Evolutionary conservation across 768 basidiomycete species (phyloP).

Genomic region (Punctularia strigosozonata): DNA sequence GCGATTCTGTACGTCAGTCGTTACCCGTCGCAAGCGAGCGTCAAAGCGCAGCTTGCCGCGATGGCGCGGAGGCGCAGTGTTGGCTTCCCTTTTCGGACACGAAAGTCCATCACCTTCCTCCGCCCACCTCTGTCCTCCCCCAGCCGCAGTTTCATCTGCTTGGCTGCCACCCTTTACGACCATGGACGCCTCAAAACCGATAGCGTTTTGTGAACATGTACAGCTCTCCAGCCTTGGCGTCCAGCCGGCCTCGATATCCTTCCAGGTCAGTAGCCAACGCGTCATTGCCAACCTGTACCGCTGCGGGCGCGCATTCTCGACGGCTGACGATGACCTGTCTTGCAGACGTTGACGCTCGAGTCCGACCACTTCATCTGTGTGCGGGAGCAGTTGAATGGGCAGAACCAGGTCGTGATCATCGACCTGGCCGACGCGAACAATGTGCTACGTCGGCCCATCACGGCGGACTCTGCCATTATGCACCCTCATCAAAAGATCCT

Average conservation of each 20-base stretch:
- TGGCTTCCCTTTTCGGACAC: too few species aligned
- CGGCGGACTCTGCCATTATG: conserved; percentile 99
- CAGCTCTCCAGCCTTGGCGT: conserved; percentile 94
- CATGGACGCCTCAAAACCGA: conserved; percentile 51
- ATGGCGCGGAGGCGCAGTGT: too few species aligned
- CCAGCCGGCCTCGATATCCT: conserved; percentile 94
- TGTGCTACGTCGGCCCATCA: conserved; percentile 90
- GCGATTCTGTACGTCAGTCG: too few species aligned
- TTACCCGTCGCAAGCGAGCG: too few species aligned
- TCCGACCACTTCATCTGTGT: conserved; percentile 98
- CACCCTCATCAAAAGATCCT: conserved; percentile 94
- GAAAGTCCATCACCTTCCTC: too few species aligned
- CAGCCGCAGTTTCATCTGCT: too few species aligned
- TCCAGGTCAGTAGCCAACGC: conserved; percentile 61
- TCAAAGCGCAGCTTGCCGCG: too few species aligned
- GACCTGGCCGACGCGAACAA: conserved; percentile 97
- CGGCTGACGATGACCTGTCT: neutral
- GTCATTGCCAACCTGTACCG: conserved; percentile 1
- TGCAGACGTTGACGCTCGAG: conserved; percentile 84
- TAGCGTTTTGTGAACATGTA: conserved; percentile 81
- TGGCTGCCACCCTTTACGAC: conserved; percentile 6
- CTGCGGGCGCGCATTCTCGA: conserved; percentile 1
- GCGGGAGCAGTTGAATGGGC: conserved; percentile 88
- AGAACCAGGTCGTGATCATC: conserved; percentile 97
- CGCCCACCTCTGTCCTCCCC: too few species aligned